Evolutionary conservation across 176 grass and related monocot species (phyloP).

Genomic region (Sorghum bicolor): Sorghum_bicolor_NCBIv3 NC_012870.2:2250501-2251000

Average conservation of each 20-base stretch:
- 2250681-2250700: too few species aligned
- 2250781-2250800: background rate
- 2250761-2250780: background rate
- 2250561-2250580: conserved; percentile 88
- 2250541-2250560: conserved; percentile 71
- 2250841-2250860: background rate
- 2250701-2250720: background rate
- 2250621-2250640: conserved; percentile 56
- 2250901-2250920: background rate
- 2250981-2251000: background rate
- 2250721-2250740: background rate
- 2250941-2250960: background rate
- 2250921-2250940: background rate
- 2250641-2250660: background rate
- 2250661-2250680: background rate
- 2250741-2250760: background rate
- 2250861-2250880: background rate
- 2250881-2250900: background rate
- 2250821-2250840: background rate
- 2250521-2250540: conserved; percentile 58
- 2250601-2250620: conserved; percentile 73
- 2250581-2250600: conserved; percentile 92
- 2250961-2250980: background rate
- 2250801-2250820: background rate
- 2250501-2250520: conserved; percentile 55